Conservation (phyloP, 202 grass and related monocot species). For the Zizania palustris region DNA sequence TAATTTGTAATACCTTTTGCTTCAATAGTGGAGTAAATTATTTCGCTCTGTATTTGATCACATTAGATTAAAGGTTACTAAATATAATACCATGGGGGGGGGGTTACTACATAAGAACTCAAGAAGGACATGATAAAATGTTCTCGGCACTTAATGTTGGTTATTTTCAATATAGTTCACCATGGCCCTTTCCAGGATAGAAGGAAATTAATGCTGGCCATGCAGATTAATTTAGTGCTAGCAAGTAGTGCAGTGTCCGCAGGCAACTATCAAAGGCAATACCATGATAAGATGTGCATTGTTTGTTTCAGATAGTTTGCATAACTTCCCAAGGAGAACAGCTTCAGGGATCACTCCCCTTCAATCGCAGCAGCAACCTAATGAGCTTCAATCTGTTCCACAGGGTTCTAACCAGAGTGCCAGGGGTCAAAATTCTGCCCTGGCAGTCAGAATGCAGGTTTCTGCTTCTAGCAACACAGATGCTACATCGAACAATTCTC, state of each 20-base stretch:
- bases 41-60: no score
- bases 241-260: conserved; percentile 22
- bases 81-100: not conserved
- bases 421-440: conserved; percentile 53
- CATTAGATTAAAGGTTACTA: not conserved
- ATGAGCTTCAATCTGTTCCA: conserved; percentile 50
- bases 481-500: conserved; percentile 54
- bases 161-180: not conserved
- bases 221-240: not conserved
- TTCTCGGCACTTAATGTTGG: no score
- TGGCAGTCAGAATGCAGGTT: conserved; percentile 49
- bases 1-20: conserved; percentile 2
- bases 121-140: not conserved
- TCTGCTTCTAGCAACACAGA: conserved; percentile 60
- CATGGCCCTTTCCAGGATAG: not conserved
- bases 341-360: conserved; percentile 52
- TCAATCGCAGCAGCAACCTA: conserved; percentile 54
- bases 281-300: conserved; percentile 5
- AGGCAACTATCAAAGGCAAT: not conserved
- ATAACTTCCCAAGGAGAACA: conserved; percentile 72
- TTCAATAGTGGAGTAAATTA: no score
- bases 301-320: conserved; percentile 65
- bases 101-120: not conserved
- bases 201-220: not conserved
- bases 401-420: conserved; percentile 53